These are phyloP conservation scores for Pichia californica DNA, from an alignment of 805 yeast genomes.

Conservation along the genomic window DNA sequence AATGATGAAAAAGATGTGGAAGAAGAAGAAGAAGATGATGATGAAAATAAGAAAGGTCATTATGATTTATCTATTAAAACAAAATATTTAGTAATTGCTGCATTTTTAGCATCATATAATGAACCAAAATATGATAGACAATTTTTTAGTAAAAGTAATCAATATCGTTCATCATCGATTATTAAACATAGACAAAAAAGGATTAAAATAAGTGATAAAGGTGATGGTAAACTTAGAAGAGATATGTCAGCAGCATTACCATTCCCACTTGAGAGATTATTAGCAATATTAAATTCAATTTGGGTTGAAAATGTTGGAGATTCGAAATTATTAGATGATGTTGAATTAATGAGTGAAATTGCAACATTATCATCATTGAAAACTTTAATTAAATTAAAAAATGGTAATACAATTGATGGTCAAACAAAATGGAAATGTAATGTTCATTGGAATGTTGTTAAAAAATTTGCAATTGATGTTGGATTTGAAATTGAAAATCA, in stretches of 20 bases:
- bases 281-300: slow-evolving; percentile 74
- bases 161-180: slow-evolving; percentile 29
- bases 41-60: slow-evolving; percentile 16
- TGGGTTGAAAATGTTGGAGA: slow-evolving; percentile 36
- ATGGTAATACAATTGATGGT: slow-evolving; percentile 47
- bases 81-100: slow-evolving; percentile 70
- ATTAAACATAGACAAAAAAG: slow-evolving; percentile 29
- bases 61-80: slow-evolving; percentile 52
- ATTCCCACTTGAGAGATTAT: slow-evolving; percentile 70
- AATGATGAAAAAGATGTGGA: background rate
- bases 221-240: slow-evolving; percentile 45
- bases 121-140: slow-evolving; percentile 64
- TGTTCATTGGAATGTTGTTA: slow-evolving; percentile 59
- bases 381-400: slow-evolving; percentile 23
- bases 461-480: slow-evolving; percentile 55
- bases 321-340: slow-evolving; percentile 25
- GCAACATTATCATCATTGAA: slow-evolving; percentile 31
- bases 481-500: slow-evolving; percentile 62
- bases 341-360: slow-evolving; percentile 33
- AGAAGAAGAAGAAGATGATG: background rate
- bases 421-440: slow-evolving; percentile 75
- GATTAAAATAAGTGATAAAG: slow-evolving; percentile 23
- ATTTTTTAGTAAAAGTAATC: slow-evolving; percentile 59
- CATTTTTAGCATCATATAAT: slow-evolving; percentile 76
- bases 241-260: slow-evolving; percentile 63